phyloP scores from a whole-genome alignment of 2,329 filamentous ascomycete genomes.

The Cercospora sp. region DNA sequence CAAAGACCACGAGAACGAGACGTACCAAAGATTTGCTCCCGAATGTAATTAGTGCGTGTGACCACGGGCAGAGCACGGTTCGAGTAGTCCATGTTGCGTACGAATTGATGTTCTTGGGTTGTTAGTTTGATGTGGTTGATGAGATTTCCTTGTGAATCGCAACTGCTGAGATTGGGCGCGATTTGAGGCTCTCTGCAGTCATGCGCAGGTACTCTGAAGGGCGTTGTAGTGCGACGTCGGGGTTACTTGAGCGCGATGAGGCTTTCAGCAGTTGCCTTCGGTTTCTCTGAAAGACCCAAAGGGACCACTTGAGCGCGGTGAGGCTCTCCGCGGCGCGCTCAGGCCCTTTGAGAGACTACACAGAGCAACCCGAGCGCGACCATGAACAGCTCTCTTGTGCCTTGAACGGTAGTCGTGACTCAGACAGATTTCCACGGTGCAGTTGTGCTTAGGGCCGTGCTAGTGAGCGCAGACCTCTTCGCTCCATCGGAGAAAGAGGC shows the following conservation, averaged over 20 bases:
- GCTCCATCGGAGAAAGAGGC: not conserved
- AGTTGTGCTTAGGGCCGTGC: not conserved
- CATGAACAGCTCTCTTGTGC: not conserved
- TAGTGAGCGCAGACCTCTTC: not conserved
- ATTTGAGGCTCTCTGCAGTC: not conserved
- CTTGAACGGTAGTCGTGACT: not conserved
- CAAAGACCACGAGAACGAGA: not conserved
- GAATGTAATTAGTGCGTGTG: not conserved
- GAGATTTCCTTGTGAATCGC: not conserved
- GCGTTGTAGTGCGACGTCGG: too few species aligned
- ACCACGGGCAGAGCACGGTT: not conserved
- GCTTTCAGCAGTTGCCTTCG: too few species aligned
- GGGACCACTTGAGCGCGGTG: too few species aligned
- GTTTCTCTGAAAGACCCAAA: too few species aligned
- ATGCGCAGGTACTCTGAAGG: too few species aligned
- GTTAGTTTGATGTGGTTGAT: not conserved
- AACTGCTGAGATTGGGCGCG: not conserved
- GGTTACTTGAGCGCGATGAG: too few species aligned
- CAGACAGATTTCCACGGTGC: not conserved
- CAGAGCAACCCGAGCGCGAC: not conserved
- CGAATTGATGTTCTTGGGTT: not conserved
- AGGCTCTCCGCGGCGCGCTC: too few species aligned
- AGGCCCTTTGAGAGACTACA: too few species aligned
- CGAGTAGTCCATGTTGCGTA: not conserved
- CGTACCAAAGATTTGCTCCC: conserved; percentile 4